Percentiles rank a stretch among this genome's conserved stretches.
phyloP scores from a whole-genome alignment of 169 alveolate genomes.

The Plasmodium gaboni region DNA sequence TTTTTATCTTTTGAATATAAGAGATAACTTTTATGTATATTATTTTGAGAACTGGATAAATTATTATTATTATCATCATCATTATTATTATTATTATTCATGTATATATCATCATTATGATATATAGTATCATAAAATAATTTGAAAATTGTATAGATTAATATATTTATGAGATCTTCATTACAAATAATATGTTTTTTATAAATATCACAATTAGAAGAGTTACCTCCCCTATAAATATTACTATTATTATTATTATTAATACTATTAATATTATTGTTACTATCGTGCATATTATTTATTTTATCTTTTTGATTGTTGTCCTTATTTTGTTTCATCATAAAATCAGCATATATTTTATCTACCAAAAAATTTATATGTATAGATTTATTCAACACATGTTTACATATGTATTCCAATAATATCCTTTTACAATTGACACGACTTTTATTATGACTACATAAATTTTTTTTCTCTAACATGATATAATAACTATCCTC shows the following conservation, averaged over 20 bases:
- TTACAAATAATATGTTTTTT: constrained; percentile 40
- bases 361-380: constrained; percentile 66
- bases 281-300: background rate
- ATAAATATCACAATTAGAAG: no score
- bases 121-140: constrained; percentile 12
- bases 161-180: constrained; percentile 58
- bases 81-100: background rate
- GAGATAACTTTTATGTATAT: constrained; percentile 62
- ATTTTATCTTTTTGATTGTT: background rate
- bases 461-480: constrained; percentile 47
- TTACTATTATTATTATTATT: constrained; percentile 2
- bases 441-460: constrained; percentile 54
- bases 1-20: constrained; percentile 60
- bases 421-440: constrained; percentile 57
- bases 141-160: constrained; percentile 61
- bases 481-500: constrained; percentile 66
- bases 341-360: constrained; percentile 71
- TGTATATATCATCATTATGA: background rate
- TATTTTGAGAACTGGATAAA: background rate
- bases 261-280: background rate
- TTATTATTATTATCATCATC: background rate
- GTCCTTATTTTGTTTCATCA: constrained; percentile 18
- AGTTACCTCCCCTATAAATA: background rate
- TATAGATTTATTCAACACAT: constrained; percentile 33
- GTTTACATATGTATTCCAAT: constrained; percentile 54